Conservation (phyloP, 768 basidiomycete genomes). For the Epithele typhae region DNA sequence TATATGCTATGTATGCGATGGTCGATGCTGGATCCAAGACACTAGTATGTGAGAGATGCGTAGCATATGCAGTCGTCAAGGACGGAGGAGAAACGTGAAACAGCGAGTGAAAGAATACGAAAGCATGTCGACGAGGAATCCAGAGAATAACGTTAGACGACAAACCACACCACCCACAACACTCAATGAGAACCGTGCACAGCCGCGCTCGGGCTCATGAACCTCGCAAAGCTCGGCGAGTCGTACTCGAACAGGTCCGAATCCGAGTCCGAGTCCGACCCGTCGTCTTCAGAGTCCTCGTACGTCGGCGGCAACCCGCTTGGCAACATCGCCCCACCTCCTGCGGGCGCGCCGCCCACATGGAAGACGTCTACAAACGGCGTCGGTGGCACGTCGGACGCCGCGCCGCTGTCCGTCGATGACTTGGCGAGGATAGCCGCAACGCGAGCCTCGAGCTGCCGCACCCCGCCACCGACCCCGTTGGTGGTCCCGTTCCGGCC, state of each 20-base stretch:
- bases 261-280: conserved; percentile 24
- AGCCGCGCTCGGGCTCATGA: background rate
- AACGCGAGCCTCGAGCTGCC: conserved; percentile 63
- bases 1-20: no score
- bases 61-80: no score
- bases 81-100: background rate
- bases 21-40: no score
- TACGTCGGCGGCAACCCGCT: conserved; percentile 16
- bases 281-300: conserved; percentile 26
- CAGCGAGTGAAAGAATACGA: background rate
- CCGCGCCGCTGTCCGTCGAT: conserved; percentile 49
- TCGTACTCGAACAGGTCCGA: conserved; percentile 35
- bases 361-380: conserved; percentile 76
- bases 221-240: conserved; percentile 22
- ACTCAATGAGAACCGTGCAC: background rate
- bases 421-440: conserved; percentile 82
- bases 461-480: conserved; percentile 2
- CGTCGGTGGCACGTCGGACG: conserved; percentile 66
- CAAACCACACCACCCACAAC: background rate
- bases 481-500: background rate
- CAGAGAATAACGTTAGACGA: background rate
- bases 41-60: no score
- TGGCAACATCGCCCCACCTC: background rate
- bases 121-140: background rate
- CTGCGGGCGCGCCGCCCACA: conserved; percentile 33